Base-by-base conservation (phyloP, 1,284 basidiomycete species). In the Mycena citricolor region DNA sequence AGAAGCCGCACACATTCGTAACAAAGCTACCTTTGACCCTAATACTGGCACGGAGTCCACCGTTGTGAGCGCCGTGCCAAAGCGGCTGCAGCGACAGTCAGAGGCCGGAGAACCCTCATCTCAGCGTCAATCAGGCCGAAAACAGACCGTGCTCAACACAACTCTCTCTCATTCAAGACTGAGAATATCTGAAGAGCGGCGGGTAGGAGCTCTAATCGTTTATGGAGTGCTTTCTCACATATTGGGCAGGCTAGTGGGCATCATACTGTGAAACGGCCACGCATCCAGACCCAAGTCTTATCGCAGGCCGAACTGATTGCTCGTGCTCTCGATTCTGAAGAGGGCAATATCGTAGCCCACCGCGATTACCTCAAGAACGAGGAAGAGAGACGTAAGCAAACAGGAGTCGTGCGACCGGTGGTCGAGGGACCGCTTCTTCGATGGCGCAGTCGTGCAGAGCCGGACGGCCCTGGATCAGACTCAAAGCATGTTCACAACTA, bases 251-350 rank as follows among this genome's bases (percentile, higher is more conserved):
- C n/a, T n/a, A n/a, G n/a, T n/a, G n/a, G n/a, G n/a, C n/a, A n/a
- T n/a, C n/a, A n/a, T n/a, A n/a, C n/a, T n/a, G n/a, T n/a, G n/a
- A n/a, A n/a, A n/a, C n/a, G n/a, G n/a, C n/a, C n/a, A n/a, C n/a
- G n/a, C n/a, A n/a, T n/a, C n/a, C n/a, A n/a, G n/a, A n/a, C n/a
- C n/a, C n/a, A n/a, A n/a, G n/a, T n/a, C n/a, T n/a, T n/a, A n/a
- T n/a, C n/a, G n/a, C 91, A 94, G 57, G 86, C 78, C 17, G 86
- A 91, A 54, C 74, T 93, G 4, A 86, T 94, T 40, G 79, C 81
- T 1, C 81, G 80, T 12, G 90, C 90, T 0, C 74, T 93, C 8
- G 88, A 91, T 57, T 87, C 83, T 38, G 90, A 93, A 60, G 89
- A 92, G 63, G 81, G 82, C 4, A 94, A 94, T 57, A 79, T 84